A percentile compares a stretch with the other conserved stretches of the same genome.
Evolutionary conservation across 495 filamentous ascomycete genomes (phyloP).

Genomic region (Hypoxylon crocopeplum): DNA sequence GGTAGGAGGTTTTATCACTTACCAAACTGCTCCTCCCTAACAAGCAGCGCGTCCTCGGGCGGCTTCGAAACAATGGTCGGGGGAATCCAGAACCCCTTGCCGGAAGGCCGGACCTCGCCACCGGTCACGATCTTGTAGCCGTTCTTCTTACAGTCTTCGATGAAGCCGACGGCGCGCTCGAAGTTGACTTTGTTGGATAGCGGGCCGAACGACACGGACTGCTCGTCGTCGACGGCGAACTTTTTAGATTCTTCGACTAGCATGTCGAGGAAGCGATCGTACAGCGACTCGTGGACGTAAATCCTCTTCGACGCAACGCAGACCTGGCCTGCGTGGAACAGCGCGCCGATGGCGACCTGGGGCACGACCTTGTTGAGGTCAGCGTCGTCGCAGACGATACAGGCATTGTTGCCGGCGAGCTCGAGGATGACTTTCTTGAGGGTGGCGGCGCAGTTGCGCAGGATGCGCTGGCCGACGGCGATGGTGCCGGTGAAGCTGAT

Average conservation of each 20-base stretch:
- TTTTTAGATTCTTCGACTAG: conserved; percentile 63
- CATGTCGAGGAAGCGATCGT: conserved; percentile 63
- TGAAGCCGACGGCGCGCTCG: conserved; percentile 57
- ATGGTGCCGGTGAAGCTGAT: conserved; percentile 74
- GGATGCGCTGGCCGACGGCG: conserved; percentile 67
- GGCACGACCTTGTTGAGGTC: conserved; percentile 67
- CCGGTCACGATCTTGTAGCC: conserved; percentile 53
- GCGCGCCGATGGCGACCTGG: conserved; percentile 55
- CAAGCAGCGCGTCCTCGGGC: conserved; percentile 50
- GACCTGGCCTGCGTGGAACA: conserved; percentile 67
- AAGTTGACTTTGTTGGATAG: conserved; percentile 68
- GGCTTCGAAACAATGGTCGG: conserved; percentile 60
- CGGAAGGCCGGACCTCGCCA: conserved; percentile 37
- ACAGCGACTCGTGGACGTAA: conserved; percentile 73
- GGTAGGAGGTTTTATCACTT: background rate
- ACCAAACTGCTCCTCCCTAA: conserved; percentile 60
- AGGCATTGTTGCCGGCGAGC: conserved; percentile 72
- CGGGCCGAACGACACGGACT: conserved; percentile 54
- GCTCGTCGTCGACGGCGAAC: conserved; percentile 54
- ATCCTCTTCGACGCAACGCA: conserved; percentile 65
- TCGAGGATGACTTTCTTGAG: conserved; percentile 62
- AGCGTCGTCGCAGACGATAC: conserved; percentile 69
- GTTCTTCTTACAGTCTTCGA: conserved; percentile 52
- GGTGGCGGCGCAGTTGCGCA: conserved; percentile 64
- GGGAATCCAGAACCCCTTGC: conserved; percentile 55